Evolutionary conservation across 768 basidiomycete genomes (phyloP).

Genomic region (Leccinum sublutescens): DNA sequence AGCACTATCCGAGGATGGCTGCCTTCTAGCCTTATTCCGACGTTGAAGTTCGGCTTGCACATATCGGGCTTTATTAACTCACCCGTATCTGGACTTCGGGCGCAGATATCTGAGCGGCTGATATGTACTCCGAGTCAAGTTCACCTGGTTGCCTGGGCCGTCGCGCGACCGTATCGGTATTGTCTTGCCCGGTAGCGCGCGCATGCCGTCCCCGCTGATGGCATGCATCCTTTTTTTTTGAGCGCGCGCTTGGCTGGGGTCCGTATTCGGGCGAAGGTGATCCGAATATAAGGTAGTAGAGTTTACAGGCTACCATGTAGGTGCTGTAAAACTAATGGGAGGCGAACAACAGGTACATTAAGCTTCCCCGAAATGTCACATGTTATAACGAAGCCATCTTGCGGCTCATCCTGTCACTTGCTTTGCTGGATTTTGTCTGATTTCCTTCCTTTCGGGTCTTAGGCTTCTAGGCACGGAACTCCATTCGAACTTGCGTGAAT

Average conservation of each 20-base stretch:
- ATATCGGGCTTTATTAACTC: slow-evolving; percentile 7
- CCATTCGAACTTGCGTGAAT: neutral
- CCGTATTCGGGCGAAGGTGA: neutral
- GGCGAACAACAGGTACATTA: neutral
- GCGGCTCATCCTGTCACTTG: neutral
- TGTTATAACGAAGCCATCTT: neutral
- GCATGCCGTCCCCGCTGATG: slow-evolving; percentile 4
- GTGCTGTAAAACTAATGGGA: neutral
- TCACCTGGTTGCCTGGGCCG: neutral
- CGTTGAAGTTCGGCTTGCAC: neutral
- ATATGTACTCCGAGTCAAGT: neutral
- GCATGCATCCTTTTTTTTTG: neutral
- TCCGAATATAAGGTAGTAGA: neutral
- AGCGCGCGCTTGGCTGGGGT: neutral
- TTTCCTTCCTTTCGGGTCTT: neutral
- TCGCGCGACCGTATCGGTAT: slow-evolving; percentile 1
- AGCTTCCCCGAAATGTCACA: neutral
- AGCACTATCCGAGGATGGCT: neutral
- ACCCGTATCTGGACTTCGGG: neutral
- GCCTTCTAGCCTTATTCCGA: too few species aligned
- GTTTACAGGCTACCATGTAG: neutral
- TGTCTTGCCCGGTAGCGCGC: slow-evolving; percentile 3
- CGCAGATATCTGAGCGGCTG: neutral
- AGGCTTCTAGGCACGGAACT: slow-evolving; percentile 4
- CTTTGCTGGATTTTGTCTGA: neutral